Conservation (phyloP, 208 protist genomes). For the Acanthamoeba lenticulata region DNA sequence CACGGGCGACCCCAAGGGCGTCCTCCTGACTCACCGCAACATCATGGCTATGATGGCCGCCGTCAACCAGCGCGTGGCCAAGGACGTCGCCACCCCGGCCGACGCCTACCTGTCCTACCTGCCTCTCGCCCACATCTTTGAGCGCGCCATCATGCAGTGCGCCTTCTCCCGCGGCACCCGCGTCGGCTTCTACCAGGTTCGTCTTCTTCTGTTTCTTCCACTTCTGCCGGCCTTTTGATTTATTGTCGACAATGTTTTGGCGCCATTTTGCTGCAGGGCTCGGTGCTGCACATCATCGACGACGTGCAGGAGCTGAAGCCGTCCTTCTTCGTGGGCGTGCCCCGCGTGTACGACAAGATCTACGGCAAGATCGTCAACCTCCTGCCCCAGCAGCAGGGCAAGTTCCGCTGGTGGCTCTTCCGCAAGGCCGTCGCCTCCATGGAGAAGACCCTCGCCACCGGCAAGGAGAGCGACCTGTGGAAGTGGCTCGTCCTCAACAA, state of each 20-base stretch:
- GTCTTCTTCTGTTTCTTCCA: neutral
- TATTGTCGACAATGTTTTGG: neutral
- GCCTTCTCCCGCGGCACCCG: slow-evolving; percentile 31
- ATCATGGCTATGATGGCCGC: slow-evolving; percentile 73
- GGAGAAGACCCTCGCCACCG: neutral
- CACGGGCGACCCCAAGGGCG: slow-evolving; percentile 84
- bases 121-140: slow-evolving; percentile 91
- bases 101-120: slow-evolving; percentile 87
- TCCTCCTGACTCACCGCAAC: slow-evolving; percentile 81
- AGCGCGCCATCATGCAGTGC: slow-evolving; percentile 73
- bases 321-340: slow-evolving; percentile 34
- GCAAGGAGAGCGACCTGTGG: slow-evolving; percentile 5
- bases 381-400: slow-evolving; percentile 45
- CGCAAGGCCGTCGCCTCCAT: slow-evolving; percentile 33
- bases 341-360: slow-evolving; percentile 46
- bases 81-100: neutral
- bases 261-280: neutral
- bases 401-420: slow-evolving; percentile 44
- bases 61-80: slow-evolving; percentile 37
- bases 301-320: slow-evolving; percentile 47
- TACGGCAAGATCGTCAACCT: slow-evolving; percentile 54
- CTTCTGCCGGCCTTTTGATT: neutral
- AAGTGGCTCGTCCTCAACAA: slow-evolving; percentile 39
- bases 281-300: slow-evolving; percentile 30
- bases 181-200: slow-evolving; percentile 23